Percentiles rank a stretch among this genome's conserved stretches.
These are phyloP conservation scores for Aspergillus piperis DNA, from an alignment of 2,329 filamentous ascomycete genomes.

Conservation along the genomic window DNA sequence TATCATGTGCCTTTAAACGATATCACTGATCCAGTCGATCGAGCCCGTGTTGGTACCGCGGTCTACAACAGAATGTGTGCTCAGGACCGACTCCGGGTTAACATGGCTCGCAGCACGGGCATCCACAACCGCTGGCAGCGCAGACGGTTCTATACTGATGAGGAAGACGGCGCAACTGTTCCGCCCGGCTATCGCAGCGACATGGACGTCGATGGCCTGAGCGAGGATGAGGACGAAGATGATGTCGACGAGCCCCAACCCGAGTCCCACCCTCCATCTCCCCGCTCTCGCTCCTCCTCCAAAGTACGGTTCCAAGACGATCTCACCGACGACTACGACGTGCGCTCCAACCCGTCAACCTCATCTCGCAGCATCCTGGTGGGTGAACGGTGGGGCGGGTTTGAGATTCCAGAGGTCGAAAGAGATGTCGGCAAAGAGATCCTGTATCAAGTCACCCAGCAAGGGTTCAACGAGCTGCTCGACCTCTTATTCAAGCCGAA, in stretches of 20 bases:
- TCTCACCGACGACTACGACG: slow-evolving; percentile 65
- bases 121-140: slow-evolving; percentile 74
- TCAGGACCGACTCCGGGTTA: slow-evolving; percentile 39
- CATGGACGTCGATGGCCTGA: slow-evolving; percentile 34
- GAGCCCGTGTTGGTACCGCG: slow-evolving; percentile 42
- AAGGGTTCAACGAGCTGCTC: slow-evolving; percentile 89
- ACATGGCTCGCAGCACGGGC: slow-evolving; percentile 41
- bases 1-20: slow-evolving; percentile 44
- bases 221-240: slow-evolving; percentile 54
- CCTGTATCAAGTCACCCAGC: slow-evolving; percentile 85
- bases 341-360: slow-evolving; percentile 69
- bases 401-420: slow-evolving; percentile 78
- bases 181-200: slow-evolving; percentile 61
- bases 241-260: slow-evolving; percentile 48
- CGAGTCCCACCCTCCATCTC: slow-evolving; percentile 46
- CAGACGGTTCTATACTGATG: slow-evolving; percentile 78
- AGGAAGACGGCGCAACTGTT: slow-evolving; percentile 73
- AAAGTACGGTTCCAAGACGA: slow-evolving; percentile 78
- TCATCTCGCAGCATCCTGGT: slow-evolving; percentile 69
- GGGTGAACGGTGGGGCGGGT: slow-evolving; percentile 71
- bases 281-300: slow-evolving; percentile 72
- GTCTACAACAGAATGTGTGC: slow-evolving; percentile 42
- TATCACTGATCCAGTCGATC: slow-evolving; percentile 45
- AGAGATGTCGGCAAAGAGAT: slow-evolving; percentile 84
- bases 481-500: slow-evolving; percentile 80